Evolutionary conservation across 2,329 filamentous ascomycete species (phyloP), one percentile per base, ranked within the genome.

Genomic region (Colletotrichum horii): DNA sequence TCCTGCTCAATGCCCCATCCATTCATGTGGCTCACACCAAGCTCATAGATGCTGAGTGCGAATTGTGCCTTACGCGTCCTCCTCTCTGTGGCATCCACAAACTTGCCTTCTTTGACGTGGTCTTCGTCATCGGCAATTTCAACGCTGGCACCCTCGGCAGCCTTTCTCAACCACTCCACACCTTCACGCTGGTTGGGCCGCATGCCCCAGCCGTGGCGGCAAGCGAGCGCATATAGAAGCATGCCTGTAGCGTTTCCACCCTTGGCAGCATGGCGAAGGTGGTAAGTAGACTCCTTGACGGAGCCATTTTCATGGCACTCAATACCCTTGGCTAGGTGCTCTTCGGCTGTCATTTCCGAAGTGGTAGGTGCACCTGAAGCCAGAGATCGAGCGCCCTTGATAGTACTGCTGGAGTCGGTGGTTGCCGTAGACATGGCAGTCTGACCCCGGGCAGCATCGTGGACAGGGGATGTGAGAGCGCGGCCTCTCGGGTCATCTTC

Each of bases 121-220:
- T 93, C 92, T 81, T 96, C 94, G 67, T 97, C 94, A 66, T 96
- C 95, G 6, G 94, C 94, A 77, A 97, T 93, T 82, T 98, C 96
- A 32, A 95, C 86, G 72, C 94, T 93, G 6, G 95, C 95, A 70
- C 91, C 93, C 81, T 98, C 95, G 11, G 97, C 96, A 5, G 97
- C 97, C 82, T 96, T 97, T 61, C 95, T 93, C 72, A 99, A 87
- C 97, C 97, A 99, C 79, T 94, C 91, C 1, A 98, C 94, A 9
- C 95, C 97, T 84, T 99, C 97, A 64, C 90, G 90, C 81, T 95
- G 95, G 83, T 98, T 98, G 9, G 95, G 91, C 12, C 96, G 93
- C 95, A 98, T 98, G 22, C 97, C 97, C 97, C 97, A 99, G 65
- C 97, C 97, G 82, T 99, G 97, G 66, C 97, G 92, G 82, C 96